Evolutionary conservation across 78 protist species (phyloP).

Genomic region (Blattamonas nauphoetae): DNA sequence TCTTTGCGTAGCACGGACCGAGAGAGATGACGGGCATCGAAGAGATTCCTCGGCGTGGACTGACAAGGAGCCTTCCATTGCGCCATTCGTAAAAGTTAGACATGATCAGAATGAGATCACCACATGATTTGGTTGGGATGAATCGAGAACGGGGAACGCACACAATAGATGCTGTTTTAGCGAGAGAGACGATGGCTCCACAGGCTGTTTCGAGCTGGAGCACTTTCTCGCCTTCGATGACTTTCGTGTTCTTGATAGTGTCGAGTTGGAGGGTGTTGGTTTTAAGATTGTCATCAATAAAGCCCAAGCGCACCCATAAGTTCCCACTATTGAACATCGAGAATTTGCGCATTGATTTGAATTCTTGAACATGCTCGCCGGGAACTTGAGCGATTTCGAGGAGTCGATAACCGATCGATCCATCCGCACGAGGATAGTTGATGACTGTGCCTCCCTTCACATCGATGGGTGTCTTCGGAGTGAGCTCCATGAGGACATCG

Average conservation of each 20-base stretch:
- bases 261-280: constrained; percentile 49
- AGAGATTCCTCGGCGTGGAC: constrained; percentile 44
- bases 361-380: constrained; percentile 57
- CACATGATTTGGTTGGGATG: constrained; percentile 76
- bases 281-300: constrained; percentile 43
- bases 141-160: constrained; percentile 85
- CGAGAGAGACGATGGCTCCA: constrained; percentile 80
- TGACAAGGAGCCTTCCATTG: constrained; percentile 18
- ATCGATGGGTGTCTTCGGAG: constrained; percentile 84
- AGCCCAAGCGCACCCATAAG: constrained; percentile 76
- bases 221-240: constrained; percentile 44
- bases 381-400: constrained; percentile 53
- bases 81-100: constrained; percentile 69
- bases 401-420: constrained; percentile 83
- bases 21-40: constrained; percentile 68
- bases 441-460: constrained; percentile 91
- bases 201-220: constrained; percentile 90
- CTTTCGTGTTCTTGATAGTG: constrained; percentile 80
- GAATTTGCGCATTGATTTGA: constrained; percentile 76
- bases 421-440: constrained; percentile 44
- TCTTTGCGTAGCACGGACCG: constrained; percentile 64
- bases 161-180: constrained; percentile 54
- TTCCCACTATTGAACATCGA: constrained; percentile 93
- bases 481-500: constrained; percentile 74
- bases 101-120: constrained; percentile 76